Percentiles rank a stretch among this genome's conserved stretches.
Conservation (phyloP, 139 green algal species). For the Chlamydomonas schloesseri region DNA sequence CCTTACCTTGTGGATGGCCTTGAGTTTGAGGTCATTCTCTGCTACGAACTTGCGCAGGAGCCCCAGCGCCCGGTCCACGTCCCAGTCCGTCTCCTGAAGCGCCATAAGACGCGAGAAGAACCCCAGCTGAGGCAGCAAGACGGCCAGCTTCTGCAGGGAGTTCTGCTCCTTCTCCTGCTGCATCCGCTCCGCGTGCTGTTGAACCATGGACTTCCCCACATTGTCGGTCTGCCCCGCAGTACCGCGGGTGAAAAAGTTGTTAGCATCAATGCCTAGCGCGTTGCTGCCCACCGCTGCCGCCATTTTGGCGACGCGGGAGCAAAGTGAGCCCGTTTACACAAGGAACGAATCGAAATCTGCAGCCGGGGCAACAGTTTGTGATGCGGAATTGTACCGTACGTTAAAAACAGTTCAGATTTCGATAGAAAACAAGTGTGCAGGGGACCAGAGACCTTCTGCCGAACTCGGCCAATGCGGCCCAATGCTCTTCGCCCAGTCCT, state of each 20-base stretch:
- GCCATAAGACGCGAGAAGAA: constrained; percentile 69
- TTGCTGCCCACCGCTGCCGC: constrained; percentile 52
- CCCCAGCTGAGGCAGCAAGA: constrained; percentile 78
- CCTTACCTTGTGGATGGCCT: constrained; percentile 59
- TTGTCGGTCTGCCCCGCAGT: constrained; percentile 19
- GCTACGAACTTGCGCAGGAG: constrained; percentile 72
- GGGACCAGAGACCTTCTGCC: too few species aligned
- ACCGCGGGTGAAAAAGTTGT: constrained; percentile 51
- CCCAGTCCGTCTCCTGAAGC: constrained; percentile 76
- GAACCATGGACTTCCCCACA: constrained; percentile 55
- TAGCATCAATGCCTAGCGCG: constrained; percentile 47
- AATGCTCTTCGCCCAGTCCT: too few species aligned
- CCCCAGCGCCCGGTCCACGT: constrained; percentile 67
- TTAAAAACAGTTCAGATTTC: too few species aligned
- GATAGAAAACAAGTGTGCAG: too few species aligned
- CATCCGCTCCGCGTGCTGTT: constrained; percentile 78
- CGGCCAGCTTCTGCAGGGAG: constrained; percentile 71
- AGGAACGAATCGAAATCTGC: neutral
- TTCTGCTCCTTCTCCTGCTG: constrained; percentile 79
- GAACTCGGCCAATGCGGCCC: too few species aligned
- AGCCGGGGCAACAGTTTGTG: too few species aligned
- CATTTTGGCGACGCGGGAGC: neutral
- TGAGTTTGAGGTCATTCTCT: constrained; percentile 60
- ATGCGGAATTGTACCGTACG: too few species aligned
- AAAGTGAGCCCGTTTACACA: neutral